phyloP scores from a whole-genome alignment of 148 eudicot genomes.

The Polygonum maritimum region DNA sequence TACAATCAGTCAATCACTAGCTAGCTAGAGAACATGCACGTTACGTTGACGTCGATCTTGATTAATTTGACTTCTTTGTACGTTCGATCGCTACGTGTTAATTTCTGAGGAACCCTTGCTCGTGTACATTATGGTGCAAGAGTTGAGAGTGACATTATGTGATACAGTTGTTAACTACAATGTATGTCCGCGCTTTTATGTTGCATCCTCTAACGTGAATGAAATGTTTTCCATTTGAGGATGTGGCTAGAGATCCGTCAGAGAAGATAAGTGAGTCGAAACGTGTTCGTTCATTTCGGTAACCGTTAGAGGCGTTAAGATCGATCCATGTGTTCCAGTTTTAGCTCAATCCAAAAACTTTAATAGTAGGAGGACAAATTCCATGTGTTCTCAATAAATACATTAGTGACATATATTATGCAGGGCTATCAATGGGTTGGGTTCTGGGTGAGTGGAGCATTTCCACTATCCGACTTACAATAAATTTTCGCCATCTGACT shows the following conservation, averaged over 20 bases:
- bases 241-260: background rate
- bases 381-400: background rate
- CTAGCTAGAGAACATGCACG: background rate
- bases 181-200: background rate
- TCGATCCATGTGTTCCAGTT: background rate
- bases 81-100: background rate
- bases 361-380: background rate
- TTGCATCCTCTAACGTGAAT: background rate
- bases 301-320: background rate
- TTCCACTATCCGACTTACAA: too few species aligned
- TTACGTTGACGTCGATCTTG: background rate
- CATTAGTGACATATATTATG: too few species aligned
- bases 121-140: background rate
- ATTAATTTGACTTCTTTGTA: background rate
- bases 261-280: background rate
- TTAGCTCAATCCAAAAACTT: background rate
- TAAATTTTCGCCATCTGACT: too few species aligned
- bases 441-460: too few species aligned
- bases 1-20: background rate
- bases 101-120: background rate
- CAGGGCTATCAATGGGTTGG: too few species aligned
- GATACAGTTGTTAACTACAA: background rate
- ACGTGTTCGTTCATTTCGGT: background rate
- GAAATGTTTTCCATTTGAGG: background rate
- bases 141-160: background rate